A percentile compares a stretch with the other conserved stretches of the same genome.
These are phyloP conservation scores for Picochlorum sp. DNA, from an alignment of 139 green algal species.

Conservation along the genomic window DNA sequence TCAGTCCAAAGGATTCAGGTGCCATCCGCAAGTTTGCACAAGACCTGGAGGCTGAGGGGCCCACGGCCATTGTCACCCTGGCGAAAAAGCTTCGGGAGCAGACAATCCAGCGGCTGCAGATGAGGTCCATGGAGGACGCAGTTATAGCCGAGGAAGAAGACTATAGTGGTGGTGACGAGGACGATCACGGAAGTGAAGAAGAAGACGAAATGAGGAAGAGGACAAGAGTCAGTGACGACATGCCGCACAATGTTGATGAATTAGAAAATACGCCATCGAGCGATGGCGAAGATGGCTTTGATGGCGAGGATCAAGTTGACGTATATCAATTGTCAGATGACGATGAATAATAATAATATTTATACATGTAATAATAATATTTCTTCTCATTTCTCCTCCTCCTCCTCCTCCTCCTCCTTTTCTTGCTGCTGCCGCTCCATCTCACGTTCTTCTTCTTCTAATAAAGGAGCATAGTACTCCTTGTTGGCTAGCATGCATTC, in stretches of 20 bases:
- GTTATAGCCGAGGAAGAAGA: background rate
- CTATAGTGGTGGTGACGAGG: background rate
- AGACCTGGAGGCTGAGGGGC: constrained; percentile 22
- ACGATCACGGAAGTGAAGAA: background rate
- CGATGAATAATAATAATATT: constrained; percentile 14
- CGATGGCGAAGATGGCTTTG: constrained; percentile 3
- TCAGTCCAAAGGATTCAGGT: constrained; percentile 62
- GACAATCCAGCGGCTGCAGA: constrained; percentile 25
- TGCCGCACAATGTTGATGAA: background rate
- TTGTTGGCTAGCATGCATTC: constrained; percentile 58
- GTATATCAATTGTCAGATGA: constrained; percentile 34
- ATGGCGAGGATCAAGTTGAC: constrained; percentile 15
- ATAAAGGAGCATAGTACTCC: constrained; percentile 54
- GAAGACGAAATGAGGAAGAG: constrained; percentile 2
- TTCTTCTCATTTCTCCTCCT: too few species aligned
- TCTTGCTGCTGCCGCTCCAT: constrained; percentile 6
- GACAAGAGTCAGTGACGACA: background rate
- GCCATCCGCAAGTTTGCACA: constrained; percentile 42
- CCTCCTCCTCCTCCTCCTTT: background rate
- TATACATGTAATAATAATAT: constrained; percentile 2
- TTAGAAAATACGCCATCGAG: background rate
- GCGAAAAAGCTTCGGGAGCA: constrained; percentile 31
- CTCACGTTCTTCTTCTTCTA: constrained; percentile 34
- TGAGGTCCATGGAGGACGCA: constrained; percentile 12
- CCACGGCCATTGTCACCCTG: constrained; percentile 51